These are phyloP conservation scores for Erythrobasidium hasegawianum DNA, from an alignment of 1,284 basidiomycete genomes.

Conservation along the genomic window DNA sequence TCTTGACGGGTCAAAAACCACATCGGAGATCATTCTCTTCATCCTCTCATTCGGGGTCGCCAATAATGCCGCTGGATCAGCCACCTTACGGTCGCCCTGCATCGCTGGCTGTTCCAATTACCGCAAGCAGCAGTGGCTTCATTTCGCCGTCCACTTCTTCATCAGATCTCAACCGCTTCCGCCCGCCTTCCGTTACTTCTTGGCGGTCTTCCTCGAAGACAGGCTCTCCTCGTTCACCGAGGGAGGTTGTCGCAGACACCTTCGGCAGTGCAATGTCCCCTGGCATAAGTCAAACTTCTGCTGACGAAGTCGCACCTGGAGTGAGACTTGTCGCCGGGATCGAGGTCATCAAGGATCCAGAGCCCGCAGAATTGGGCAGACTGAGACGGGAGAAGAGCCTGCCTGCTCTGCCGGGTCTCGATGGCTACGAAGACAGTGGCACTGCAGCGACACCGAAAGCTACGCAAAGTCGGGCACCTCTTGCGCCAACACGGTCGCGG, in stretches of 20 bases:
- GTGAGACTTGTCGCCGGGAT: neutral
- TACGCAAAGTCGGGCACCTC: neutral
- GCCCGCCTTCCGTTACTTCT: constrained; percentile 28
- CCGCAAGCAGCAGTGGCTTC: constrained; percentile 30
- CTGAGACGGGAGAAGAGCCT: constrained; percentile 30
- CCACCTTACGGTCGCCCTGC: constrained; percentile 11
- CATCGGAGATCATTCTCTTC: constrained; percentile 25
- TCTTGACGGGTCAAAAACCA: constrained; percentile 30
- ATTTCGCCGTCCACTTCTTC: constrained; percentile 29
- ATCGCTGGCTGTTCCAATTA: constrained; percentile 25
- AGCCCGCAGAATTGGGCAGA: constrained; percentile 1
- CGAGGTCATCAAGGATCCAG: constrained; percentile 12
- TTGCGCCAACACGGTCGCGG: neutral
- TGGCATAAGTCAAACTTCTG: constrained; percentile 9
- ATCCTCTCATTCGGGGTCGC: constrained; percentile 21
- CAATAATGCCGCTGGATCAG: neutral
- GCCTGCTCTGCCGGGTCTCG: constrained; percentile 21
- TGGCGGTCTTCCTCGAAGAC: constrained; percentile 31
- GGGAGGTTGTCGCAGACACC: constrained; percentile 6
- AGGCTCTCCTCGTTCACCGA: constrained; percentile 21
- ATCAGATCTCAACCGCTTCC: constrained; percentile 23
- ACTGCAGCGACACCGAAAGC: neutral
- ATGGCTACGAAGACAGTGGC: neutral
- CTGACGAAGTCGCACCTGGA: constrained; percentile 17
- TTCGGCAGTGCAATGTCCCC: constrained; percentile 16